Evolutionary conservation across 495 filamentous ascomycete species (phyloP).

Genomic region (Thermochaetoides thermophila): DNA sequence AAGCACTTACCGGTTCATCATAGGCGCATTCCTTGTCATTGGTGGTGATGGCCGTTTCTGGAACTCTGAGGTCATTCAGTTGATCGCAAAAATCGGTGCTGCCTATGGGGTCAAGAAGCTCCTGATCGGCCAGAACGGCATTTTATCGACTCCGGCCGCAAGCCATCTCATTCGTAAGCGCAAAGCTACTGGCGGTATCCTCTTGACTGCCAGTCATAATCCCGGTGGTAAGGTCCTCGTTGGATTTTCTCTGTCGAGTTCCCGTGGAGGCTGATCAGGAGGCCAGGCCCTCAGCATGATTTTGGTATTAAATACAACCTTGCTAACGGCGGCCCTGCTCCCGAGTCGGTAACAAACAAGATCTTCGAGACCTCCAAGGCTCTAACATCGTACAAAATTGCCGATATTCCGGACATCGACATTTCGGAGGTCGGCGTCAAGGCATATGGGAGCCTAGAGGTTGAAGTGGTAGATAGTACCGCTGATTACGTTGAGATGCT

Average conservation of each 20-base stretch:
- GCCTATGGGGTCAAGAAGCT: constrained; percentile 99
- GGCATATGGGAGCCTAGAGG: constrained; percentile 72
- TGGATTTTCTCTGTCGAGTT: not conserved
- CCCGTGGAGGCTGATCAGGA: not conserved
- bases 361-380: constrained; percentile 84
- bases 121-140: constrained; percentile 86
- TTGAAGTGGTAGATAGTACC: constrained; percentile 87
- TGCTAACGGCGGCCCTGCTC: constrained; percentile 84
- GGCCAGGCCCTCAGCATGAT: constrained; percentile 71
- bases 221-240: constrained; percentile 59
- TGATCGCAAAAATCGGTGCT: constrained; percentile 92
- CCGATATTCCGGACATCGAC: constrained; percentile 76
- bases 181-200: constrained; percentile 88
- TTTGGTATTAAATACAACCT: constrained; percentile 99
- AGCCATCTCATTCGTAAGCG: constrained; percentile 88
- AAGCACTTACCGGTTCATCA: not conserved
- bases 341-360: constrained; percentile 92
- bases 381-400: constrained; percentile 81
- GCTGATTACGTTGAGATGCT: constrained; percentile 88
- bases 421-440: constrained; percentile 66
- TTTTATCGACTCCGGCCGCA: constrained; percentile 88
- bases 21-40: constrained; percentile 80
- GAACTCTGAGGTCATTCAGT: constrained; percentile 88
- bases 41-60: constrained; percentile 95
- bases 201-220: constrained; percentile 95